phyloP scores from a whole-genome alignment of 345 rosid genomes.

The Hirschfeldia incana region DNA sequence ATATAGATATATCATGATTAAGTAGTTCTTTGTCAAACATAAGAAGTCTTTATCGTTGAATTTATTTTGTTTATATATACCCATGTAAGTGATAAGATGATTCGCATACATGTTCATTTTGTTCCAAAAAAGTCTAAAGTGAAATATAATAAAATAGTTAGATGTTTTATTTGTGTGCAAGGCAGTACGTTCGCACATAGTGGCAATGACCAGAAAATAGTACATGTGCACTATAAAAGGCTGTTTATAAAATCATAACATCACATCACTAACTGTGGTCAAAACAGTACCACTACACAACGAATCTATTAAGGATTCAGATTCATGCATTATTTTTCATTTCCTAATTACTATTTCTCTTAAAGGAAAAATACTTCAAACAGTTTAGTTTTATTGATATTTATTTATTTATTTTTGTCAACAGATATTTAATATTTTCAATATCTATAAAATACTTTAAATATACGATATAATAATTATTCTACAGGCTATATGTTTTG shows the following conservation, averaged over 20 bases:
- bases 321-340: conserved; percentile 16
- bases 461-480: neutral
- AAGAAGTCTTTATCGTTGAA: conserved; percentile 3
- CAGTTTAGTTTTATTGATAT: neutral
- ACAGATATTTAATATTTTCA: neutral
- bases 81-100: neutral
- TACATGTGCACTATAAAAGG: conserved; percentile 36
- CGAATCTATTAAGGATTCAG: conserved; percentile 29
- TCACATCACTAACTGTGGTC: conserved; percentile 36
- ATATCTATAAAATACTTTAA: neutral
- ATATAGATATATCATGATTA: conserved; percentile 10
- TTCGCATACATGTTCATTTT: neutral
- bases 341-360: neutral
- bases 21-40: conserved; percentile 9
- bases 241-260: conserved; percentile 37
- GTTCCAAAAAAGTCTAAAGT: neutral
- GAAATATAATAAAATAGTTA: neutral
- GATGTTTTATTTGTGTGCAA: conserved; percentile 1
- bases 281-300: conserved; percentile 35
- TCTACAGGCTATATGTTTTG: neutral
- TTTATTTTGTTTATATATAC: neutral
- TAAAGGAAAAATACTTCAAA: neutral
- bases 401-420: neutral
- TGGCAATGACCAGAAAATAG: conserved; percentile 36
- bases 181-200: conserved; percentile 17